Conservation (phyloP, 352 stramenopile species). For the Phytophthora ohioensis region DNA sequence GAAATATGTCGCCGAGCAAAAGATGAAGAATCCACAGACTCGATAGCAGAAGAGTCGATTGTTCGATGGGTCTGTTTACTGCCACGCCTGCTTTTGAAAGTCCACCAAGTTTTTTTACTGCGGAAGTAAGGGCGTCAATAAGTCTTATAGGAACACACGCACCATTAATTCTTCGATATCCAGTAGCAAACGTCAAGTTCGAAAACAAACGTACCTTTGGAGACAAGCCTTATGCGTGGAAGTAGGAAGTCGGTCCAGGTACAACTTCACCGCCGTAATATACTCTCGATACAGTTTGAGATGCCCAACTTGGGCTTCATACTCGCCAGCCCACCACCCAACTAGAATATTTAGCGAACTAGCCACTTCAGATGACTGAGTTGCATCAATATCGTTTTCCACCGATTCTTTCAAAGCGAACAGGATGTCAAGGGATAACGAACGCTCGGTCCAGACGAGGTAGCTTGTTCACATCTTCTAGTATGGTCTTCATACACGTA, state of each 20-base stretch:
- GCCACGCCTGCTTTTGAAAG: background rate
- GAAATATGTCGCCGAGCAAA: background rate
- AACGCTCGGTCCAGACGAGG: background rate
- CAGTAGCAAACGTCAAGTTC: background rate
- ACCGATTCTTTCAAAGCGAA: constrained; percentile 15
- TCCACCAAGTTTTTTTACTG: background rate
- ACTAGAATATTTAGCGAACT: constrained; percentile 10
- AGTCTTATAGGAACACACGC: constrained; percentile 1
- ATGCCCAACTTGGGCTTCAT: constrained; percentile 9
- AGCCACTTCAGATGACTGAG: background rate
- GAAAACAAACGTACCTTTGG: constrained; percentile 6
- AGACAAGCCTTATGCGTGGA: background rate
- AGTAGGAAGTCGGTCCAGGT: background rate
- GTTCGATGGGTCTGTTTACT: background rate
- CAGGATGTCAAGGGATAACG: constrained; percentile 19
- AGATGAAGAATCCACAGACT: background rate
- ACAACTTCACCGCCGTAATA: constrained; percentile 5
- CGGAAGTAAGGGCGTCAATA: background rate
- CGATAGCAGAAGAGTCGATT: background rate
- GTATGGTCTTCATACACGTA: constrained; percentile 6
- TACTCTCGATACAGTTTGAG: constrained; percentile 14
- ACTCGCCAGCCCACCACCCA: constrained; percentile 5
- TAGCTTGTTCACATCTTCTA: constrained; percentile 14
- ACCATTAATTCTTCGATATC: background rate
- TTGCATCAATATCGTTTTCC: constrained; percentile 8